A percentile compares a stretch with the other conserved stretches of the same genome.
phyloP scores from a whole-genome alignment of 225 moss, liverwort and hornwort genomes.

The Bryum argenteum region DNA sequence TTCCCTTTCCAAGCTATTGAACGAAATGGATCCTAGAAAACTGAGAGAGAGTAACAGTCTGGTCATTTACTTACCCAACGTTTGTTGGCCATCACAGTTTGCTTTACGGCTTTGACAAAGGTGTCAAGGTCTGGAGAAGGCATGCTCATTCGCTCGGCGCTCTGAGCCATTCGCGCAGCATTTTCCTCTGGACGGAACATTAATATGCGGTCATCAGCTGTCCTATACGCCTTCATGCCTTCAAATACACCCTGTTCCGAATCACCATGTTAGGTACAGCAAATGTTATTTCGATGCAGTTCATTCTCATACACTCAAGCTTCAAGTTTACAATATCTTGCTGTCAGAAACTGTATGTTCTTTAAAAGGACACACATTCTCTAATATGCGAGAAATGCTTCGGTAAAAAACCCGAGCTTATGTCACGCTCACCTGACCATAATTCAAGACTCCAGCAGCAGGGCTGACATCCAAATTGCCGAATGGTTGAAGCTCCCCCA shows the following conservation, averaged over 20 bases:
- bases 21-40: conserved; percentile 4
- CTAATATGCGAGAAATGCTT: background rate
- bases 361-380: background rate
- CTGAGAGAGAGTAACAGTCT: conserved; percentile 7
- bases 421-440: conserved; percentile 79
- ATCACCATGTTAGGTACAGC: conserved; percentile 23
- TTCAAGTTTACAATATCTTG: background rate
- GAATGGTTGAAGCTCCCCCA: conserved; percentile 77
- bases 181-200: conserved; percentile 89
- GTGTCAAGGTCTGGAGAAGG: conserved; percentile 56
- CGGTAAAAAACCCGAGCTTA: conserved; percentile 12
- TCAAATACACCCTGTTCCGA: conserved; percentile 80
- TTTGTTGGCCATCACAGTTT: conserved; percentile 84
- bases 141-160: conserved; percentile 80
- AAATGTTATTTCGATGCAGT: background rate
- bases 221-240: conserved; percentile 82
- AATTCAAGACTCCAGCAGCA: conserved; percentile 88
- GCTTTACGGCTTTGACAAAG: conserved; percentile 81
- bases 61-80: conserved; percentile 62
- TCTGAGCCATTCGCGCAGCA: conserved; percentile 64
- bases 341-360: background rate
- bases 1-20: background rate
- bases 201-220: conserved; percentile 69
- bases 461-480: conserved; percentile 90
- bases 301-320: background rate